A percentile compares a stretch with the other conserved stretches of the same genome.
These are phyloP conservation scores for Candida bentonensis DNA, from an alignment of 805 yeast genomes.

Conservation along the genomic window DNA sequence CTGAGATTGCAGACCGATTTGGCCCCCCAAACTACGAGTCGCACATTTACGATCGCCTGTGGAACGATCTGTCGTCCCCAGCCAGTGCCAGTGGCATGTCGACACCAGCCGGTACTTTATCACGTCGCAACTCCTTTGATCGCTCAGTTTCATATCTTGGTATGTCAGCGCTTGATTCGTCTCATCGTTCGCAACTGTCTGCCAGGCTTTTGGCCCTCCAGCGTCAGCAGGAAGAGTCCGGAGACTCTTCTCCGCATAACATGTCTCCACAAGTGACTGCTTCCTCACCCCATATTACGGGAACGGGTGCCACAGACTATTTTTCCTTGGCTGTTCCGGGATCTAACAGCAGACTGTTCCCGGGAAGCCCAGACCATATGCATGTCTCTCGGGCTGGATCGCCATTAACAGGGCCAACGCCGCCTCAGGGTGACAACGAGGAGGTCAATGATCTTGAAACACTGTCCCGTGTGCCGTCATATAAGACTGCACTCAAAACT, in stretches of 20 bases:
- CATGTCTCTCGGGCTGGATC: slow-evolving; percentile 5
- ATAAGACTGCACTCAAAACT: slow-evolving; percentile 55
- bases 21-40: slow-evolving; percentile 84
- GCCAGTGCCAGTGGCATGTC: slow-evolving; percentile 20
- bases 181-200: slow-evolving; percentile 24
- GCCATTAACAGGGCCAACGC: slow-evolving; percentile 6
- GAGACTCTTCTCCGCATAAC: slow-evolving; percentile 1
- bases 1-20: slow-evolving; percentile 10
- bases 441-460: slow-evolving; percentile 34
- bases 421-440: slow-evolving; percentile 44
- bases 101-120: slow-evolving; percentile 23
- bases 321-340: slow-evolving; percentile 4
- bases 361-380: slow-evolving; percentile 2
- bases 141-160: slow-evolving; percentile 11
- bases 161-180: slow-evolving; percentile 16
- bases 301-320: neutral
- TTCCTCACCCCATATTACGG: slow-evolving; percentile 1
- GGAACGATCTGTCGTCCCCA: slow-evolving; percentile 42
- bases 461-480: slow-evolving; percentile 70
- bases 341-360: slow-evolving; percentile 1
- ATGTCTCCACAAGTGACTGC: neutral
- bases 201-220: slow-evolving; percentile 27
- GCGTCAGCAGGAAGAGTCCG: slow-evolving; percentile 15
- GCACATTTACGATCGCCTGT: slow-evolving; percentile 68
- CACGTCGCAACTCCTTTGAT: slow-evolving; percentile 22